Evolutionary conservation across 1,284 basidiomycete genomes (phyloP), one percentile per base, ranked within the genome.

Genomic region (Rhizoctonia solani): DNA sequence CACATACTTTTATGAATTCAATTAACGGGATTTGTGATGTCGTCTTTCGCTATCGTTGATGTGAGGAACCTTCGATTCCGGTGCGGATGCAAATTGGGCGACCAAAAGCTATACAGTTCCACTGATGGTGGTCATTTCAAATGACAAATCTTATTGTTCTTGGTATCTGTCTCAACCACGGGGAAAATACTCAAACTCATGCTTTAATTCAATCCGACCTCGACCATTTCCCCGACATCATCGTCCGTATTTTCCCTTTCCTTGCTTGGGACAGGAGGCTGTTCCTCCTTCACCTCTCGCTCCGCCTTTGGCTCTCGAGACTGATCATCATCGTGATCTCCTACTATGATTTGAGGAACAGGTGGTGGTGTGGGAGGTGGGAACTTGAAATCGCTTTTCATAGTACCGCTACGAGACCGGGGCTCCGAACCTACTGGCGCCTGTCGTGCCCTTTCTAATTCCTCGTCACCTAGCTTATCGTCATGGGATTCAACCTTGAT

Each of bases 21-120:
- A 74, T 75, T 75, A 73, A 72, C 77, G 76, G 70, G 52, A 61
- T 61, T 52, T 41, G 58, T 73, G 84, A 87, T 88, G 90, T 92
- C 90, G 87, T 93, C 90, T 84, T 93, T 88, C 90, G 90, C 91
- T 89, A 80, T 92, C 89, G 88, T 91, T 85, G 88, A 92, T 90
- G 87, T 75, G 67, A 74, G 71, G 70, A 75, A 69, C 11, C 30
- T 11, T n/a, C 1, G 25, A 39, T 34, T 16, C 25, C 30, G 47
- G 23, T 6, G 19, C 58, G 58, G 58, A 61, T 61, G 32, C 46
- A 61, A 61, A 59, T 47, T 21, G 47, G 27, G 3, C 16, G 16
- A 46, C 19, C 1, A 27, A 47, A 30, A 37, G 25, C 58, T 61
- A 23, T 50, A 61, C 25, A 61, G 58, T 34, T 32, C 44, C 44